Evolutionary conservation across 2,329 filamentous ascomycete genomes (phyloP).

Genomic region (Magnaporthiopsis poae): DNA sequence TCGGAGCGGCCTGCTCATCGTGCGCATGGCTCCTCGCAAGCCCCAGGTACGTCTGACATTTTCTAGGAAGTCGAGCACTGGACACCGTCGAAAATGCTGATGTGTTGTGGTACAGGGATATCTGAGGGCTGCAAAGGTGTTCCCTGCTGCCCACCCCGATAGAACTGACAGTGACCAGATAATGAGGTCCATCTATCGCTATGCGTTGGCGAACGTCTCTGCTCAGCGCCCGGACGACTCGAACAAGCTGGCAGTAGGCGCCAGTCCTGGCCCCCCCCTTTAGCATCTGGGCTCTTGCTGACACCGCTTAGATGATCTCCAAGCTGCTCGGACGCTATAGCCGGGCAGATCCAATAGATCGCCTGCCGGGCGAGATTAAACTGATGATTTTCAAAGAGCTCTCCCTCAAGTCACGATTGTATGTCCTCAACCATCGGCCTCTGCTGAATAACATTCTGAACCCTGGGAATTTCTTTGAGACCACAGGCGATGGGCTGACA

Average conservation of each 20-base stretch:
- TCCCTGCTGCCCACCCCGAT: not conserved
- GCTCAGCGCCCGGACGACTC: not conserved
- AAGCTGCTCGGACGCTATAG: not conserved
- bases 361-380: constrained; percentile 1
- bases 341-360: not conserved
- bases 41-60: constrained; percentile 2
- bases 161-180: not conserved
- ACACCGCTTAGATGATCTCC: not conserved
- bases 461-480: not conserved
- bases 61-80: too few species aligned
- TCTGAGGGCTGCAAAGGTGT: constrained; percentile 3
- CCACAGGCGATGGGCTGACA: not conserved
- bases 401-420: not conserved
- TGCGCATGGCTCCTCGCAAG: constrained; percentile 2
- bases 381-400: constrained; percentile 6
- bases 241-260: not conserved
- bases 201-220: constrained; percentile 3
- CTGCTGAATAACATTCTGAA: not conserved
- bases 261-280: not conserved
- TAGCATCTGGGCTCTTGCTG: not conserved
- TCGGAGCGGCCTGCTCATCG: not conserved
- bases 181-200: not conserved
- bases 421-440: not conserved
- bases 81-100: not conserved
- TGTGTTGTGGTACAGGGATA: not conserved